Evolutionary conservation across 2,329 filamentous ascomycete species (phyloP).

Genomic region (Nigrospora osmanthi): DNA sequence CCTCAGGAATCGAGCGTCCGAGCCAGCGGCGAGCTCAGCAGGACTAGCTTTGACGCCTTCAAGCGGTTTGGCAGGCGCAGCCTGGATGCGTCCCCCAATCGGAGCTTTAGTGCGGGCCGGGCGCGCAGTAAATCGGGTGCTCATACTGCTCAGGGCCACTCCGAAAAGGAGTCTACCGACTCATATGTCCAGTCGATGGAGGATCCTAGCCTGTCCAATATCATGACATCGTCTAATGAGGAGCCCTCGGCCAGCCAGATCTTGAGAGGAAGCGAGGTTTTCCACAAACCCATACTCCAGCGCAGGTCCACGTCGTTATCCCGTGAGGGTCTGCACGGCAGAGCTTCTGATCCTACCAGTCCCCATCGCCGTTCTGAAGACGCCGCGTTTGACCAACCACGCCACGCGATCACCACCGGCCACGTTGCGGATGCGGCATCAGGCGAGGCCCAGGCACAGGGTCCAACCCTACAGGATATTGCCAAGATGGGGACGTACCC

Average conservation of each 20-base stretch:
- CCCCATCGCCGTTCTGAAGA: conserved; percentile 1
- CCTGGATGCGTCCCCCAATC: conserved; percentile 36
- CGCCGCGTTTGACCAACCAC: conserved; percentile 6
- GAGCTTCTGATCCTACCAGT: neutral
- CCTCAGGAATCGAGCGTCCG: conserved; percentile 43
- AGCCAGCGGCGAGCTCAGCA: conserved; percentile 42
- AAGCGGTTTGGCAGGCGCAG: conserved; percentile 41
- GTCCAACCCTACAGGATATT: conserved; percentile 43
- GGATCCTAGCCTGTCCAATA: conserved; percentile 64
- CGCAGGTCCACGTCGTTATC: conserved; percentile 37
- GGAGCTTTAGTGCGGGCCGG: conserved; percentile 57
- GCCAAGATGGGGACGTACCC: conserved; percentile 64
- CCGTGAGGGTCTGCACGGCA: conserved; percentile 4
- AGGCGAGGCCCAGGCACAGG: conserved; percentile 21
- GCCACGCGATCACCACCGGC: conserved; percentile 25
- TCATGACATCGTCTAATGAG: conserved; percentile 61
- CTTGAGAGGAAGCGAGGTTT: conserved; percentile 77
- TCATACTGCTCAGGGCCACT: conserved; percentile 25
- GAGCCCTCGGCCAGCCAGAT: conserved; percentile 90
- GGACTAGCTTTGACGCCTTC: conserved; percentile 46
- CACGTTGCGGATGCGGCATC: conserved; percentile 20
- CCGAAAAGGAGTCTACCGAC: conserved; percentile 54
- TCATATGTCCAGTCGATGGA: conserved; percentile 70
- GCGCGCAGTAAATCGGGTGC: conserved; percentile 41
- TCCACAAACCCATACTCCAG: conserved; percentile 65